Base-by-base conservation (phyloP, 1,284 basidiomycete species). In the Cronartium quercuum region DNA sequence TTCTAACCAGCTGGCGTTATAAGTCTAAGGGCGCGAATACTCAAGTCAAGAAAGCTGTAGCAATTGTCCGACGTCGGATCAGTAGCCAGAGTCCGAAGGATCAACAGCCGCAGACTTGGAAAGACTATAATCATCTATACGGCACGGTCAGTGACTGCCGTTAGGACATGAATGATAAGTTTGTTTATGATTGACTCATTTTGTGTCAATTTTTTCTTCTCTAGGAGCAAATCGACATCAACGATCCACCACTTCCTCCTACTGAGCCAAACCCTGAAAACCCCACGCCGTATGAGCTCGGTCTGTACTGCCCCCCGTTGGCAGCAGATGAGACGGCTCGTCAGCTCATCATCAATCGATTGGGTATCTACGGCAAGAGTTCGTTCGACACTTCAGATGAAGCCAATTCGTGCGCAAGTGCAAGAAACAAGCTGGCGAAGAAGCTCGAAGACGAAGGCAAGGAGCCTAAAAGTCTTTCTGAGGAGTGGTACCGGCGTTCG, bases 331-430 rank as follows among this genome's bases (percentile, higher is more conserved):
- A 80, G 64, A 38, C 61, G 3, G 66, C 67, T 6, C 77, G 80
- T 1, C 78, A 79, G 65, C 65, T 78, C 47, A 76, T 77, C n/a
- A 64, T 80, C 73, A 77, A 78, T 44, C 68, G 78, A 9, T 76
- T 80, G 38, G 79, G 77, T 51, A 41, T 78, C 21, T 78, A 77
- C 41, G 78, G 77, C 34, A 68, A 64, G 47, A 71, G 70, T n/a
- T 69, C 58, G 44, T 75, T 55, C 34, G 73, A 75, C 51, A n/a
- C 51, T 10, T 67, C 73, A 3, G 57, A 61, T 6, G 65, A 75
- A 21, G 73, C 64, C 3, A 24, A 9, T 10, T 65, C 57, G 0
- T 42, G 42, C 21, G 40, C 60, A 6, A 60, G 60, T 7, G 24
- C 18, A 37, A 55, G 73, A 12, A 61, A 13, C 18, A 37, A 75